Conservation (phyloP, 2,329 filamentous ascomycete species). For the Fusarium succisae region DNA sequence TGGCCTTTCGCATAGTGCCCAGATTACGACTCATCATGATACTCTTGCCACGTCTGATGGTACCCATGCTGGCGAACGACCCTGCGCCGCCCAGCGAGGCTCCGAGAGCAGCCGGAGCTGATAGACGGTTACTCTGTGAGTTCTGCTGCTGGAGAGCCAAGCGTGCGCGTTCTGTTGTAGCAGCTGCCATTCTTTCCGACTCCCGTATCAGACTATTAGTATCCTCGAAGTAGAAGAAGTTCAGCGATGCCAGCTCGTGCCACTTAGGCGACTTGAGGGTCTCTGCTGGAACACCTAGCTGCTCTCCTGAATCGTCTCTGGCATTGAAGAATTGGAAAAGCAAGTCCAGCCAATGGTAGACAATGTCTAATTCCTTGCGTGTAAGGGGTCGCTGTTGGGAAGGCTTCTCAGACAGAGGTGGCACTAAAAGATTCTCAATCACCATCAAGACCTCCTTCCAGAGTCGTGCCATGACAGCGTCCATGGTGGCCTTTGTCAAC, state of each 20-base stretch:
- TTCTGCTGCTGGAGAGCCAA: slow-evolving; percentile 67
- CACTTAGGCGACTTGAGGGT: slow-evolving; percentile 97
- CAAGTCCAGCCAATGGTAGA: slow-evolving; percentile 92
- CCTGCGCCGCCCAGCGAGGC: slow-evolving; percentile 48
- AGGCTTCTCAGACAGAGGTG: slow-evolving; percentile 93
- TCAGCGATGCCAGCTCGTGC: slow-evolving; percentile 93
- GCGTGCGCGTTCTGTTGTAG: slow-evolving; percentile 79
- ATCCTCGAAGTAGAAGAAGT: slow-evolving; percentile 98
- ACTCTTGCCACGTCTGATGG: slow-evolving; percentile 73
- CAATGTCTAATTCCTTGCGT: slow-evolving; percentile 90
- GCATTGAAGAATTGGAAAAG: slow-evolving; percentile 97
- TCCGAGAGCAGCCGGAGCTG: slow-evolving; percentile 66
- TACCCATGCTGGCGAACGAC: slow-evolving; percentile 72
- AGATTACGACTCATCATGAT: slow-evolving; percentile 96
- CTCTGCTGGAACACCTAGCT: slow-evolving; percentile 87
- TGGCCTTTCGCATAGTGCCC: slow-evolving; percentile 94
- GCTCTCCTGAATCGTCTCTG: slow-evolving; percentile 82
- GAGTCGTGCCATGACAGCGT: slow-evolving; percentile 95
- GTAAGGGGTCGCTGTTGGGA: slow-evolving; percentile 85
- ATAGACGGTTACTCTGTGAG: slow-evolving; percentile 69
- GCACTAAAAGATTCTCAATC: slow-evolving; percentile 88
- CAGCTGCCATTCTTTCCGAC: slow-evolving; percentile 94
- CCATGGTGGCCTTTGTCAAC: slow-evolving; percentile 94
- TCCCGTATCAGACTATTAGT: slow-evolving; percentile 92
- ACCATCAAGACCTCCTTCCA: slow-evolving; percentile 98